Evolutionary conservation across 2,329 filamentous ascomycete species (phyloP).

Genomic region (Dactylellina sp.): DNA sequence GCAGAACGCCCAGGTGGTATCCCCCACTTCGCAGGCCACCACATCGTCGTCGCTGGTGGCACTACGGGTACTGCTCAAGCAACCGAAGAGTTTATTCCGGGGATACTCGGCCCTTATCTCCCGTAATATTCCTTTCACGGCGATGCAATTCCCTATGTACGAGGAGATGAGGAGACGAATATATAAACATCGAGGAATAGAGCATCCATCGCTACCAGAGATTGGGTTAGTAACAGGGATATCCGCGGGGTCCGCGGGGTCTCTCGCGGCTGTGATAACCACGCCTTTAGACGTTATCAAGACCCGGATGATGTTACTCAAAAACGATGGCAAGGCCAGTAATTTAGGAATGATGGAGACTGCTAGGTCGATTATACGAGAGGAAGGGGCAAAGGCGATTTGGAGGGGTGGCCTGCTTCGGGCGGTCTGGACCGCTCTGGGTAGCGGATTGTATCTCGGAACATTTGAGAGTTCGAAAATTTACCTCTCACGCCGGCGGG

Average conservation of each 20-base stretch:
- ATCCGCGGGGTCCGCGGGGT: slow-evolving; percentile 79
- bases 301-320: slow-evolving; percentile 85
- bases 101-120: slow-evolving; percentile 86
- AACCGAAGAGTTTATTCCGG: slow-evolving; percentile 71
- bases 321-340: slow-evolving; percentile 63
- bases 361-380: slow-evolving; percentile 73
- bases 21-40: slow-evolving; percentile 64
- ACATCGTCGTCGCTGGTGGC: slow-evolving; percentile 69
- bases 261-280: slow-evolving; percentile 81
- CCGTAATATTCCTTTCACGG: slow-evolving; percentile 87
- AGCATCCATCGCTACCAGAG: slow-evolving; percentile 61
- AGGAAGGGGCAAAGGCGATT: slow-evolving; percentile 77
- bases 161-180: slow-evolving; percentile 75
- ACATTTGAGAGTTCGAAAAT: slow-evolving; percentile 84
- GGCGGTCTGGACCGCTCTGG: slow-evolving; percentile 82
- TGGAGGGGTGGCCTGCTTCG: slow-evolving; percentile 81
- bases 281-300: slow-evolving; percentile 92
- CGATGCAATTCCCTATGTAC: slow-evolving; percentile 88
- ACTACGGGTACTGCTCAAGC: slow-evolving; percentile 68
- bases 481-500: slow-evolving; percentile 69
- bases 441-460: slow-evolving; percentile 85
- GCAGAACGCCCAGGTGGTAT: slow-evolving; percentile 90
- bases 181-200: slow-evolving; percentile 62
- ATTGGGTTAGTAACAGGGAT: slow-evolving; percentile 76
- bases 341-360: slow-evolving; percentile 68